Evolutionary conservation across 2,329 filamentous ascomycete genomes (phyloP).

Genomic region (Bertia moriformis): DNA sequence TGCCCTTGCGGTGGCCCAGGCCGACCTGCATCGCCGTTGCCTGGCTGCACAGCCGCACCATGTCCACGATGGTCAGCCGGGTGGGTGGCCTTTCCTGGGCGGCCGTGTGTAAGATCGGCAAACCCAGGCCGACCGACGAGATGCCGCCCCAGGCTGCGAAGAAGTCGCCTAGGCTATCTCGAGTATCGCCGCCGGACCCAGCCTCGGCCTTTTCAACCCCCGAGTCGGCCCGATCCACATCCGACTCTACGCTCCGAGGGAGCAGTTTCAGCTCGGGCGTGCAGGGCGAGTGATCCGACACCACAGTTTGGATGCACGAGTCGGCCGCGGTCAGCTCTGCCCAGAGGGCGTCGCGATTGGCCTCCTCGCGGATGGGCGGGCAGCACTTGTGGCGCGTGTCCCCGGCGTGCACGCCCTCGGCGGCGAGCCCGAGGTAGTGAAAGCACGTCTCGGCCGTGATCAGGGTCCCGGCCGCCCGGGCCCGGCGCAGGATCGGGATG

Average conservation of each 20-base stretch:
- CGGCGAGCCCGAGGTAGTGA: constrained; percentile 76
- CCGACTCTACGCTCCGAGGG: constrained; percentile 47
- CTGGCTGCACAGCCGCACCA: constrained; percentile 71
- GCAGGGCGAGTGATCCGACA: constrained; percentile 92
- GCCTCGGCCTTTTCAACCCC: constrained; percentile 20
- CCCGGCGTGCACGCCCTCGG: constrained; percentile 68
- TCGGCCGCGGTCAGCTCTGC: constrained; percentile 56
- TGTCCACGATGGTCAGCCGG: constrained; percentile 49
- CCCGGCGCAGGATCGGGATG: constrained; percentile 65
- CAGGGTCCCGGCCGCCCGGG: constrained; percentile 59
- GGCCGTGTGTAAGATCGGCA: constrained; percentile 80
- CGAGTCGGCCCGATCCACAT: constrained; percentile 33
- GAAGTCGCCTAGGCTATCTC: constrained; percentile 58
- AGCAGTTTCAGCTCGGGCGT: constrained; percentile 87
- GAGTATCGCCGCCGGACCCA: constrained; percentile 14
- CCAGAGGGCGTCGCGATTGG: constrained; percentile 80
- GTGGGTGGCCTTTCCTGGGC: constrained; percentile 41
- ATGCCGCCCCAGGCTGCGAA: constrained; percentile 95
- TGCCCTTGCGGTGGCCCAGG: constrained; percentile 67
- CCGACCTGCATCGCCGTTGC: constrained; percentile 85
- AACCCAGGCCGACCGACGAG: constrained; percentile 77
- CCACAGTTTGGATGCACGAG: constrained; percentile 78
- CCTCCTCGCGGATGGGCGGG: constrained; percentile 69
- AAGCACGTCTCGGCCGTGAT: constrained; percentile 93
- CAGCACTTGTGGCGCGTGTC: constrained; percentile 93